These are phyloP conservation scores for Moniliophthora roreri DNA, from an alignment of 1,284 basidiomycete species.

Conservation along the genomic window DNA sequence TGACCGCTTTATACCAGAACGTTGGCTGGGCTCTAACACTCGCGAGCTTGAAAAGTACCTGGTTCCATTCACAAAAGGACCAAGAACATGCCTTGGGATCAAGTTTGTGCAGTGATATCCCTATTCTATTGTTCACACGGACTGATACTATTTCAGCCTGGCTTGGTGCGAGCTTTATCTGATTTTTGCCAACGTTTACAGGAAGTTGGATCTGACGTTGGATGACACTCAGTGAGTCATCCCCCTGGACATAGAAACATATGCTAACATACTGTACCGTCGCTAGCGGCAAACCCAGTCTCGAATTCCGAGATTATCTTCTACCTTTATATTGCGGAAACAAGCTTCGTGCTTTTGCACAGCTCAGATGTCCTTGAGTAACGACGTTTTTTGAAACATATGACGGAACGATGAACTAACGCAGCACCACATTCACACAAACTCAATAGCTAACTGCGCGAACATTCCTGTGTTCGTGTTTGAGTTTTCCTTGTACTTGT, in stretches of 20 bases:
- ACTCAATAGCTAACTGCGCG: no score
- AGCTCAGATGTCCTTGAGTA: no score
- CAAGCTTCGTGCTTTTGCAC: no score
- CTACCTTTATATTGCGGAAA: no score
- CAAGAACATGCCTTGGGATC: conserved; percentile 6
- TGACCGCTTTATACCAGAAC: conserved; percentile 8
- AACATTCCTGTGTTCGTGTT: no score
- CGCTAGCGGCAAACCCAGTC: no score
- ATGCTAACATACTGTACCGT: no score
- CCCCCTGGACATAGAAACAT: background rate
- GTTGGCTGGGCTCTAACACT: conserved; percentile 5
- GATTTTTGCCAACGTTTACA: conserved; percentile 22
- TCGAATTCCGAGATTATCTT: no score
- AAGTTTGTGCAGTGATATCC: background rate
- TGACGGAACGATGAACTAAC: no score
- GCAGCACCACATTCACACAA: no score
- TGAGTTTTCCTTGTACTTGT: no score
- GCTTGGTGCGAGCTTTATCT: conserved; percentile 27
- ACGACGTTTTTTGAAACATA: no score
- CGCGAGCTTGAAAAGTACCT: conserved; percentile 5
- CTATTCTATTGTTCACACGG: background rate
- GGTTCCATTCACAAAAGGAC: conserved; percentile 11
- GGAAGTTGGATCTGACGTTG: conserved; percentile 22
- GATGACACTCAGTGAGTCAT: conserved; percentile 1
- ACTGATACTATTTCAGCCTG: conserved; percentile 15